Base-by-base conservation (phyloP, 1,284 basidiomycete genomes). In the Bjerkandera adusta region DNA sequence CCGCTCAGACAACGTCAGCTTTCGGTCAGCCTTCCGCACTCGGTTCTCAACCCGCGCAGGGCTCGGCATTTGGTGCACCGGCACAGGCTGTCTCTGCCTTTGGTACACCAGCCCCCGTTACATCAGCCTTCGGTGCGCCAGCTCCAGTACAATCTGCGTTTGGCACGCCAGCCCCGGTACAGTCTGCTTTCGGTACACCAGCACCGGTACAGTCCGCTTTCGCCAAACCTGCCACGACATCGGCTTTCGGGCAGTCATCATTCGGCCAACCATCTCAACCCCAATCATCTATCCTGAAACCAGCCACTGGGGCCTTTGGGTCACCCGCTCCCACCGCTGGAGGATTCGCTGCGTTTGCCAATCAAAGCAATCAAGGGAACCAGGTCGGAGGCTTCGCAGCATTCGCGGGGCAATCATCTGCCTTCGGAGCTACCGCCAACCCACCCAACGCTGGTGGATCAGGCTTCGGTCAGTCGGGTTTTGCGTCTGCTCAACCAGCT, bases 91-190 rank as follows among this genome's bases (percentile, higher is more conserved):
- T 53, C 1, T 61, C 62, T 22, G 63, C 60, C 3, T 67, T 66
- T 43, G 61, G 64, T 15, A n/a, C 57, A 21, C 41, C 53, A 2
- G 54, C 55, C 0, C 54, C 52, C 36, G 43, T 44, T 13, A 38
- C 53, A 3, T 60, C 67, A 10, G 65, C 58, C 1, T 72, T 75
- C 37, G 69, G 68, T 5, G 62, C 67, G 38, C 64, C 57, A 2
- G 41, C 50, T 3, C 29, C 20, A 55, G 32, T 43, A 15, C 53
- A 57, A 1, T 63, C 61, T 13, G 65, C 64, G 1, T 70, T 69
- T 48, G 68, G 67, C 13, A 57, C 63, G 25, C 54, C 59, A 13
- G 46, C 51, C 12, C 57, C 54, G 1, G n/a, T n/a, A n/a, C n/a
- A n/a, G n/a, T 58, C 60, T 24, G 63, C 60, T 4, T 66, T 65